A percentile compares a stretch with the other conserved stretches of the same genome.
Conservation (phyloP, 352 stramenopile species). For the Peronospora destructor region DNA sequence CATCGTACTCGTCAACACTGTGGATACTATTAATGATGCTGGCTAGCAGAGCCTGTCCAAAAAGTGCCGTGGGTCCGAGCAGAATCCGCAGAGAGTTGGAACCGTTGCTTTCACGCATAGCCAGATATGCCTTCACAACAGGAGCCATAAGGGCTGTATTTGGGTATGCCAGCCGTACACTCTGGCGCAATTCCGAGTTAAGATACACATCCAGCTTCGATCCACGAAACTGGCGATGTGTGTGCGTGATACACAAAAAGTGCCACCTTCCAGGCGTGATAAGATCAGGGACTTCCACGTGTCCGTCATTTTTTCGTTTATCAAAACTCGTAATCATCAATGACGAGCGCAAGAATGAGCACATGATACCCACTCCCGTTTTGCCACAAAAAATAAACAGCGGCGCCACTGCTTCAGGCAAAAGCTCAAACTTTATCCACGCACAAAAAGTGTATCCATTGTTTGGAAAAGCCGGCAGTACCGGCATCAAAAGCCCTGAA, state of each 20-base stretch:
- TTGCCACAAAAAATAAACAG: constrained; percentile 80
- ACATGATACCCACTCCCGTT: constrained; percentile 68
- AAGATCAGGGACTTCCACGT: constrained; percentile 64
- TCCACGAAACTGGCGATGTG: constrained; percentile 73
- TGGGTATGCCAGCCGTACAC: constrained; percentile 66
- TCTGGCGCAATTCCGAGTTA: constrained; percentile 68
- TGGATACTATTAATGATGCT: constrained; percentile 60
- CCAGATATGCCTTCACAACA: constrained; percentile 72
- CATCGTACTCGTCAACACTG: constrained; percentile 68
- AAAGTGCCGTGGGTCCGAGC: constrained; percentile 52
- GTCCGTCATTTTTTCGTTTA: constrained; percentile 82
- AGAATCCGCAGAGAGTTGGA: constrained; percentile 50
- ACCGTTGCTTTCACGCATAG: constrained; percentile 70
- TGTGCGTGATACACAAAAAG: constrained; percentile 79
- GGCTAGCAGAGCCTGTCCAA: constrained; percentile 50
- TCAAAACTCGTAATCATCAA: constrained; percentile 78
- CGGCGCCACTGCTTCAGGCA: constrained; percentile 60
- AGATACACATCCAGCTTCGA: constrained; percentile 80
- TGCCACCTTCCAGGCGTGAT: constrained; percentile 67
- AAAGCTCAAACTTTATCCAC: constrained; percentile 79
- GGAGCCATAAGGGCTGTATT: constrained; percentile 71
- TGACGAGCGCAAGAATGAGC: constrained; percentile 68
- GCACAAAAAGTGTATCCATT: constrained; percentile 82
- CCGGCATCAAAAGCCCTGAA: constrained; percentile 60
- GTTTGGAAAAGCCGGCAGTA: constrained; percentile 64